Percentiles rank a stretch among this genome's conserved stretches.
Evolutionary conservation across 768 basidiomycete species (phyloP).

Genomic region (Trametes elegans): DNA sequence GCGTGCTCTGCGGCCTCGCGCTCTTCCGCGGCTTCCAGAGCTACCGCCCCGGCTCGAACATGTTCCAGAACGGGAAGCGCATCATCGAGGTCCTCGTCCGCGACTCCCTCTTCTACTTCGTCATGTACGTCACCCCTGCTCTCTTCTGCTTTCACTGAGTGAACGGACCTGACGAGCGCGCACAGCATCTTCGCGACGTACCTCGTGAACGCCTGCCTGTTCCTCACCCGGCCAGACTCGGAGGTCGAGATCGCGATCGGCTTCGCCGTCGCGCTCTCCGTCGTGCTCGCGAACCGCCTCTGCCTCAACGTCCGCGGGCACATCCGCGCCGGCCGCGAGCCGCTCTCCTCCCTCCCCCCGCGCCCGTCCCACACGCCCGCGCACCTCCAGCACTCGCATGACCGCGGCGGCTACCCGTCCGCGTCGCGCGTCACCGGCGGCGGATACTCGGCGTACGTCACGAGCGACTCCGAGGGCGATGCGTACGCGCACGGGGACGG

Average conservation of each 20-base stretch:
- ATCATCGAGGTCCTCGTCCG: constrained; percentile 51
- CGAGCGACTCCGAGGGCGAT: not conserved
- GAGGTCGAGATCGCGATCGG: constrained; percentile 52
- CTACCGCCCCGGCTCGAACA: constrained; percentile 31
- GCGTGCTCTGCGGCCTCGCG: constrained; percentile 49
- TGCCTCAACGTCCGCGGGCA: constrained; percentile 50
- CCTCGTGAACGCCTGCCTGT: constrained; percentile 40
- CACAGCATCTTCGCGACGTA: constrained; percentile 56
- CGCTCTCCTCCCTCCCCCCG: not conserved
- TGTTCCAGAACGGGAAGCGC: constrained; percentile 42
- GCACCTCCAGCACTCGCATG: not conserved
- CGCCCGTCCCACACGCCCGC: not conserved
- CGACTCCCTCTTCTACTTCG: constrained; percentile 56
- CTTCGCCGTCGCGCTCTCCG: constrained; percentile 57
- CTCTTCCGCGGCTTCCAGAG: constrained; percentile 49
- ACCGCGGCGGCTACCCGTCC: not conserved
- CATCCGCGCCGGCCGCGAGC: constrained; percentile 15
- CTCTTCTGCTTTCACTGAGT: not conserved
- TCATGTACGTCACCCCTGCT: constrained; percentile 42
- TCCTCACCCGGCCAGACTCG: constrained; percentile 22
- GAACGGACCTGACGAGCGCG: not conserved
- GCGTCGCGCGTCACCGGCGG: not conserved
- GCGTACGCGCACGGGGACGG: not conserved
- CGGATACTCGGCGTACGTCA: not conserved
- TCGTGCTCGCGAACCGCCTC: constrained; percentile 55